Evolutionary conservation across 2,329 filamentous ascomycete species (phyloP).

Genomic region (Alternaria solani): DNA sequence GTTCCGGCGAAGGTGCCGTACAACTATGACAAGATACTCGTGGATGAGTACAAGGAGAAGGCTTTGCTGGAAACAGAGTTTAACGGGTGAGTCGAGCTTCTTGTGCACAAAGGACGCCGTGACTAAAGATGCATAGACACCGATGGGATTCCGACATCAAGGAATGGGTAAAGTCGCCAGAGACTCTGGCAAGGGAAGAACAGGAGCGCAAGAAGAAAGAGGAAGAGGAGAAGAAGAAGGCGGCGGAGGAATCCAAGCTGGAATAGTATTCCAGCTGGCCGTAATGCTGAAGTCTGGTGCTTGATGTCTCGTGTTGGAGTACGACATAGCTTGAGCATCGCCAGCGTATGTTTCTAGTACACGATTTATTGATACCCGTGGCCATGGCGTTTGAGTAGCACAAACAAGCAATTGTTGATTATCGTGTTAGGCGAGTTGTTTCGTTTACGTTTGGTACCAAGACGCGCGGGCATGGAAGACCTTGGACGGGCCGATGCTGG

Average conservation of each 20-base stretch:
- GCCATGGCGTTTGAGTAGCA: background rate
- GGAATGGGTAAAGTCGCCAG: conserved; percentile 63
- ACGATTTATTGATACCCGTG: conserved; percentile 34
- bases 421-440: background rate
- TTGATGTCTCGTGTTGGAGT: conserved; percentile 9
- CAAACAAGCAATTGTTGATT: background rate
- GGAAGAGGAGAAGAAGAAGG: conserved; percentile 16
- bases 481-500: background rate
- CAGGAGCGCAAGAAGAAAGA: conserved; percentile 19
- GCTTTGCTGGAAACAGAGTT: conserved; percentile 68
- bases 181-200: conserved; percentile 24
- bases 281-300: conserved; percentile 2
- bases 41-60: conserved; percentile 70
- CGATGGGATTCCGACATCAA: conserved; percentile 65
- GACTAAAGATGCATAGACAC: conserved; percentile 58
- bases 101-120: background rate
- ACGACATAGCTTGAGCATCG: conserved; percentile 1
- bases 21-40: conserved; percentile 70
- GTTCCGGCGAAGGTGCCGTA: conserved; percentile 74
- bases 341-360: conserved; percentile 8
- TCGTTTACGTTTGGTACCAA: background rate
- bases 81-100: conserved; percentile 59
- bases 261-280: conserved; percentile 31
- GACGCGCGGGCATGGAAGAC: background rate
- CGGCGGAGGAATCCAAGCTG: conserved; percentile 18